Evolutionary conservation across 2,329 filamentous ascomycete genomes (phyloP).

Genomic region (Sarocladiaceae sp.): DNA sequence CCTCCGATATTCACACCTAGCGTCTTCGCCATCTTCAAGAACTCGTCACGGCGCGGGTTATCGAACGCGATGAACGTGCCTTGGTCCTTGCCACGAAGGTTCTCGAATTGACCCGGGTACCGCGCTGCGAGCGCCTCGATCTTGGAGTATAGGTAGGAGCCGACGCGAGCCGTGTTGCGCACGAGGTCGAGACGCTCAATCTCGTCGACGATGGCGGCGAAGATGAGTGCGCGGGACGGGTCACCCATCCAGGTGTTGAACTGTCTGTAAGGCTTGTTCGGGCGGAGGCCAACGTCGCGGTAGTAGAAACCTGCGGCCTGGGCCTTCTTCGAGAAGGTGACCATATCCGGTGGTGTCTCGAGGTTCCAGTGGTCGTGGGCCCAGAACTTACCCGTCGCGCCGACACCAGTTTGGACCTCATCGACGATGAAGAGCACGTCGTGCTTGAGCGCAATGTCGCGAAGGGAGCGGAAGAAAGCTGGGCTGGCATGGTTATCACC

Average conservation of each 20-base stretch:
- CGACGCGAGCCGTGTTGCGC: slow-evolving; percentile 67
- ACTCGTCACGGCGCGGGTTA: slow-evolving; percentile 69
- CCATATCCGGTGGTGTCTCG: slow-evolving; percentile 75
- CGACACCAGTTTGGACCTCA: slow-evolving; percentile 89
- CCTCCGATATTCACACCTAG: slow-evolving; percentile 85
- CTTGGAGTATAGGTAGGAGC: slow-evolving; percentile 69
- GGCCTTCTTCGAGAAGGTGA: slow-evolving; percentile 93
- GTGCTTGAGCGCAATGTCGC: slow-evolving; percentile 70
- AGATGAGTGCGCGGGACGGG: slow-evolving; percentile 75
- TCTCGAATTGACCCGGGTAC: slow-evolving; percentile 72
- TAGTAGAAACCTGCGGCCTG: slow-evolving; percentile 93
- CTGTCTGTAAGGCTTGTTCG: slow-evolving; percentile 90
- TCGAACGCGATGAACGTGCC: slow-evolving; percentile 95
- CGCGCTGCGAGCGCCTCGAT: slow-evolving; percentile 60
- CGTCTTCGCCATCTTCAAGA: slow-evolving; percentile 71
- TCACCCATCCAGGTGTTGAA: slow-evolving; percentile 99
- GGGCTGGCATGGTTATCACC: slow-evolving; percentile 91
- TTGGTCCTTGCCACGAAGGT: slow-evolving; percentile 79
- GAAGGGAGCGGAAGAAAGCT: slow-evolving; percentile 78
- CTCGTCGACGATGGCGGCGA: slow-evolving; percentile 80
- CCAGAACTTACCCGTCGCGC: slow-evolving; percentile 92
- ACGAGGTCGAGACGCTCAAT: slow-evolving; percentile 73
- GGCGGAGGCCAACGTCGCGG: slow-evolving; percentile 69
- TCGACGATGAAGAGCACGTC: slow-evolving; percentile 83
- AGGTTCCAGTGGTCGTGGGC: slow-evolving; percentile 94